A percentile compares a stretch with the other conserved stretches of the same genome.
These are phyloP conservation scores for Rhodotorula sp. DNA, from an alignment of 1,284 basidiomycete genomes.

Conservation along the genomic window DNA sequence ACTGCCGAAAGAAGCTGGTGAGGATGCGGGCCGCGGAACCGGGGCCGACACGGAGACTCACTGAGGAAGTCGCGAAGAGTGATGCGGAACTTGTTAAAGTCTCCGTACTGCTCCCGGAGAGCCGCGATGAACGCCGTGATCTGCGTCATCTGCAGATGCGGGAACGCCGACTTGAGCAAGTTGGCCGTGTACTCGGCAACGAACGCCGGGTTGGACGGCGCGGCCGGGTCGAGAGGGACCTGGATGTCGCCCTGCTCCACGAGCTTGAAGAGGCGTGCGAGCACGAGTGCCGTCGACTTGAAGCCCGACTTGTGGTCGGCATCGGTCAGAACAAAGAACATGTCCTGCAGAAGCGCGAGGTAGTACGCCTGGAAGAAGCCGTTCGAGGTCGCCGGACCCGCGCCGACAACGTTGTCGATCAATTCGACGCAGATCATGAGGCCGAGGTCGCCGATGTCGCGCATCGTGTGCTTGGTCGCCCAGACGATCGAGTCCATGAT, in stretches of 20 bases:
- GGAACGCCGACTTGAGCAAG: slow-evolving; percentile 81
- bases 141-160: slow-evolving; percentile 64
- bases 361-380: slow-evolving; percentile 88
- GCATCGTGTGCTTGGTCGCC: slow-evolving; percentile 99
- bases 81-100: slow-evolving; percentile 90
- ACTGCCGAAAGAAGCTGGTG: slow-evolving; percentile 48
- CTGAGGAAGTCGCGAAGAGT: slow-evolving; percentile 71
- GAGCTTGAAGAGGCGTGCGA: slow-evolving; percentile 90
- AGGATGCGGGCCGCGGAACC: neutral
- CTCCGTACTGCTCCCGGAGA: slow-evolving; percentile 80
- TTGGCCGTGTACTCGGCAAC: slow-evolving; percentile 80
- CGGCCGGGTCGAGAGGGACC: slow-evolving; percentile 76
- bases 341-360: slow-evolving; percentile 89
- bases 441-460: slow-evolving; percentile 95
- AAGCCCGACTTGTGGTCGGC: slow-evolving; percentile 58
- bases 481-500: slow-evolving; percentile 98
- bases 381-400: slow-evolving; percentile 73
- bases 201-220: slow-evolving; percentile 77
- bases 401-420: slow-evolving; percentile 88
- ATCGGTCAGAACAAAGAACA: slow-evolving; percentile 84
- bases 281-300: slow-evolving; percentile 75
- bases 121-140: slow-evolving; percentile 75
- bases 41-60: neutral
- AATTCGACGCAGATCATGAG: slow-evolving; percentile 93
- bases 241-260: slow-evolving; percentile 80